phyloP scores from a whole-genome alignment of 106 monocot genomes.

The Hemerocallis citrina region DNA sequence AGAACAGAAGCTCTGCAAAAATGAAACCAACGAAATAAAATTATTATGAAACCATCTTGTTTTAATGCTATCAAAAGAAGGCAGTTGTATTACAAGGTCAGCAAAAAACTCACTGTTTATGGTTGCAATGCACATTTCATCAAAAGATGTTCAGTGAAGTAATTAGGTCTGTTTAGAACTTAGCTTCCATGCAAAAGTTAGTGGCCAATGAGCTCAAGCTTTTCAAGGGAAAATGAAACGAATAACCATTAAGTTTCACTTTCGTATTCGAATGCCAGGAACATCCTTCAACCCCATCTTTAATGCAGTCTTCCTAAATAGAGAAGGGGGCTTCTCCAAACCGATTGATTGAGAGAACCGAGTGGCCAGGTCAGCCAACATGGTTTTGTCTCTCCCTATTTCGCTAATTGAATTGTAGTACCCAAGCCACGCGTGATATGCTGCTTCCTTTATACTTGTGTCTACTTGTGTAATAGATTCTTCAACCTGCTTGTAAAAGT shows the following conservation, averaged over 20 bases:
- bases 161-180: too few species aligned
- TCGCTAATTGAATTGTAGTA: conserved; percentile 81
- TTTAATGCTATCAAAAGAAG: too few species aligned
- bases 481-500: conserved; percentile 37
- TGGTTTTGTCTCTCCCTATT: conserved; percentile 87
- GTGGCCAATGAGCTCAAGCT: background rate
- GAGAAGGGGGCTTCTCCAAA: conserved; percentile 58
- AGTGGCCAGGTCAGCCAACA: conserved; percentile 75
- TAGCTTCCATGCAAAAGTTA: too few species aligned
- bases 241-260: conserved; percentile 11
- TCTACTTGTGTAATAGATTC: conserved; percentile 70
- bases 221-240: background rate
- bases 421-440: conserved; percentile 98
- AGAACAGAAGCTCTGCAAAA: too few species aligned
- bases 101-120: too few species aligned
- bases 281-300: conserved; percentile 94
- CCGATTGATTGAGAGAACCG: conserved; percentile 64
- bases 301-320: conserved; percentile 76
- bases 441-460: conserved; percentile 77
- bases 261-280: conserved; percentile 62
- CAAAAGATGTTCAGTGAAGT: too few species aligned
- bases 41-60: too few species aligned
- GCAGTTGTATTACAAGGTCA: too few species aligned
- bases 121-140: too few species aligned
- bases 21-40: too few species aligned